These are phyloP conservation scores for Eremomyces bilateralis DNA, from an alignment of 495 filamentous ascomycete genomes.

Conservation along the genomic window DNA sequence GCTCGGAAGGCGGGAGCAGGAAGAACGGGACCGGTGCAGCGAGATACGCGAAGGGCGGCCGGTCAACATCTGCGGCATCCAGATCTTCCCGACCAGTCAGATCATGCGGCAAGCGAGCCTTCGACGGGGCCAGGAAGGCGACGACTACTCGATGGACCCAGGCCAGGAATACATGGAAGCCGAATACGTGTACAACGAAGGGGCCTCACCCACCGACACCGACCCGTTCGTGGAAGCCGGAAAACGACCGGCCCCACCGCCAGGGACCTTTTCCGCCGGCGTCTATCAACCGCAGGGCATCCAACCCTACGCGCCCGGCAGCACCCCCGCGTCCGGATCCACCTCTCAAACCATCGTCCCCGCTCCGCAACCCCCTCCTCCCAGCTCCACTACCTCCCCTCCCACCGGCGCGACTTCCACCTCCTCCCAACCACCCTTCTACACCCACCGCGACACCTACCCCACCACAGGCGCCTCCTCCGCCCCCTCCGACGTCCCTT, in stretches of 20 bases:
- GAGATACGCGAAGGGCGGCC: slow-evolving; percentile 73
- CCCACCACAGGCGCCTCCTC: background rate
- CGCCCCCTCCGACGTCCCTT: background rate
- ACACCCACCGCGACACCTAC: background rate
- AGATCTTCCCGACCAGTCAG: slow-evolving; percentile 97
- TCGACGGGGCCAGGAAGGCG: slow-evolving; percentile 10
- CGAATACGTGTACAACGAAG: slow-evolving; percentile 26
- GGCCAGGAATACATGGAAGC: slow-evolving; percentile 13
- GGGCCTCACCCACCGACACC: slow-evolving; percentile 26
- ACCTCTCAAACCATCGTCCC: background rate
- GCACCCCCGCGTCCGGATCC: background rate
- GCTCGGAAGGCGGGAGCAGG: slow-evolving; percentile 77
- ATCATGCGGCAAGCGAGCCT: slow-evolving; percentile 42
- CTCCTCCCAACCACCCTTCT: background rate
- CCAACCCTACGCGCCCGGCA: background rate
- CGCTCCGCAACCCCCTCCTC: background rate
- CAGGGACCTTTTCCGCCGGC: slow-evolving; percentile 14
- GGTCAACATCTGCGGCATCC: slow-evolving; percentile 75
- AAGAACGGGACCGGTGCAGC: slow-evolving; percentile 78
- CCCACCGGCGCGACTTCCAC: background rate
- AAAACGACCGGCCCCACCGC: slow-evolving; percentile 1
- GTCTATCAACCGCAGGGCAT: slow-evolving; percentile 6
- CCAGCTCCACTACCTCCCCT: too few species aligned
- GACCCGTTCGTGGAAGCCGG: slow-evolving; percentile 36
- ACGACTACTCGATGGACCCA: slow-evolving; percentile 3